These are phyloP conservation scores for Macrolepiota albuminosa DNA, from an alignment of 768 basidiomycete genomes.

Conservation along the genomic window DNA sequence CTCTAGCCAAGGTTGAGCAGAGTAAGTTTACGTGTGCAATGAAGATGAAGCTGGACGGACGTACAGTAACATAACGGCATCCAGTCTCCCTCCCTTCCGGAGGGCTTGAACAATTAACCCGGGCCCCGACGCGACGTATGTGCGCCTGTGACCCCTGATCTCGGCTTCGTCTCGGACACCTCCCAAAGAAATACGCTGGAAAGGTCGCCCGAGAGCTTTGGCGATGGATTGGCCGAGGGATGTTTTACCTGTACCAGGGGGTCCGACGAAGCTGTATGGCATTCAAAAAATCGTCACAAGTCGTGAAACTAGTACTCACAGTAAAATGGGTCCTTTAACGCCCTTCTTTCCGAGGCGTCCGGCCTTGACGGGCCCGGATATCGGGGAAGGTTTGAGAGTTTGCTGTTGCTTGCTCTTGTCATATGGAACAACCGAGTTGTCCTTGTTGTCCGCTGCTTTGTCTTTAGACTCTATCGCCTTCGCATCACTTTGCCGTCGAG, in stretches of 20 bases:
- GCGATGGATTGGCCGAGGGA: slow-evolving; percentile 89
- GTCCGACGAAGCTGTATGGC: slow-evolving; percentile 73
- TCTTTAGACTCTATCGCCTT: slow-evolving; percentile 17
- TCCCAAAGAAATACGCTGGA: slow-evolving; percentile 89
- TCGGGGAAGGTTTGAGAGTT: slow-evolving; percentile 12
- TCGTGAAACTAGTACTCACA: slow-evolving; percentile 32
- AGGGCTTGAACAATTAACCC: slow-evolving; percentile 84
- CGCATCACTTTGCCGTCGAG: slow-evolving; percentile 15
- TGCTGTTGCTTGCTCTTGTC: slow-evolving; percentile 16
- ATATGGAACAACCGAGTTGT: slow-evolving; percentile 26
- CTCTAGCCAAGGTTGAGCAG: slow-evolving; percentile 30
- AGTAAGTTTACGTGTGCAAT: background rate
- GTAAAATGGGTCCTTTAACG: slow-evolving; percentile 69
- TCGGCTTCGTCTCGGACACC: slow-evolving; percentile 91
- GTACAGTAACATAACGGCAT: slow-evolving; percentile 73
- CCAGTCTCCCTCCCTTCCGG: slow-evolving; percentile 74
- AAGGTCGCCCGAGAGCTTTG: slow-evolving; percentile 75
- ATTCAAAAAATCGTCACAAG: slow-evolving; percentile 2
- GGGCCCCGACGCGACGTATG: slow-evolving; percentile 89
- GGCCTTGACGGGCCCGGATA: slow-evolving; percentile 8
- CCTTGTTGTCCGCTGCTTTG: slow-evolving; percentile 15
- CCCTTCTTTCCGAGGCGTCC: slow-evolving; percentile 30
- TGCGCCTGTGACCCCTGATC: slow-evolving; percentile 53
- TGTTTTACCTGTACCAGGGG: slow-evolving; percentile 90
- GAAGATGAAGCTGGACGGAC: slow-evolving; percentile 19